Percentiles rank a stretch among this genome's conserved stretches.
Evolutionary conservation across 1,139 yeast species (phyloP).

Genomic region (Tardiomyces blankii): DNA sequence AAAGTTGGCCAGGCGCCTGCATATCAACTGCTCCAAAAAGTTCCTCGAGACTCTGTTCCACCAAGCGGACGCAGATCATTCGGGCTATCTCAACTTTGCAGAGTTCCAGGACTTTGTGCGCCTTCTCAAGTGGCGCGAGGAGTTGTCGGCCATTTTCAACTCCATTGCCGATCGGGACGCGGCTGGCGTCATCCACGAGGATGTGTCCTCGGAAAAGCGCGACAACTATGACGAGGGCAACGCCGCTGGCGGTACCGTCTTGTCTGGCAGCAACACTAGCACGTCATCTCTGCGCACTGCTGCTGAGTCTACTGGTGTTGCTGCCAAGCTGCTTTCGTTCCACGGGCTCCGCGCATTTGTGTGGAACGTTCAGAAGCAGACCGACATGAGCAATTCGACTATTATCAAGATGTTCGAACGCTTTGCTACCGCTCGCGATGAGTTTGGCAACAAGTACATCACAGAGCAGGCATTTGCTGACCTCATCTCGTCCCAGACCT

Average conservation of each 20-base stretch:
- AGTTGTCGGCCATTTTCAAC: slow-evolving; percentile 34
- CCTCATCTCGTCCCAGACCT: slow-evolving; percentile 39
- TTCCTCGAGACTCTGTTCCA: slow-evolving; percentile 35
- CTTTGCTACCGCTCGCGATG: slow-evolving; percentile 1
- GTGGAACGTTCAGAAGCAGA: neutral
- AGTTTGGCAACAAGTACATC: slow-evolving; percentile 27
- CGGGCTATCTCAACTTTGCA: slow-evolving; percentile 45
- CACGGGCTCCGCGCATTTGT: slow-evolving; percentile 27
- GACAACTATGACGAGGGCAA: too few relatives aligned
- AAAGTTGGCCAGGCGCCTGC: slow-evolving; percentile 52
- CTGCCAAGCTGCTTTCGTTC: slow-evolving; percentile 25
- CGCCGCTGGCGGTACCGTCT: too few relatives aligned
- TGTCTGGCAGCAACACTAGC: neutral
- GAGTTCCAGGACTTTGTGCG: slow-evolving; percentile 69
- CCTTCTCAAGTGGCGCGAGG: slow-evolving; percentile 38
- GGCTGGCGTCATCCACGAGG: slow-evolving; percentile 1
- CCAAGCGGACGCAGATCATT: slow-evolving; percentile 35
- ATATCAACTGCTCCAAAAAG: slow-evolving; percentile 46
- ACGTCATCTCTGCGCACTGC: neutral
- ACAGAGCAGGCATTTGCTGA: slow-evolving; percentile 41
- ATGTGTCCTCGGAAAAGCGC: neutral
- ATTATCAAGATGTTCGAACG: slow-evolving; percentile 2
- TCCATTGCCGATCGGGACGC: slow-evolving; percentile 7
- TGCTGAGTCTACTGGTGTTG: too few relatives aligned
- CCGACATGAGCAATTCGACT: neutral